phyloP scores from a whole-genome alignment of 179 eudicot species.

The Silene coronaria region DNA sequence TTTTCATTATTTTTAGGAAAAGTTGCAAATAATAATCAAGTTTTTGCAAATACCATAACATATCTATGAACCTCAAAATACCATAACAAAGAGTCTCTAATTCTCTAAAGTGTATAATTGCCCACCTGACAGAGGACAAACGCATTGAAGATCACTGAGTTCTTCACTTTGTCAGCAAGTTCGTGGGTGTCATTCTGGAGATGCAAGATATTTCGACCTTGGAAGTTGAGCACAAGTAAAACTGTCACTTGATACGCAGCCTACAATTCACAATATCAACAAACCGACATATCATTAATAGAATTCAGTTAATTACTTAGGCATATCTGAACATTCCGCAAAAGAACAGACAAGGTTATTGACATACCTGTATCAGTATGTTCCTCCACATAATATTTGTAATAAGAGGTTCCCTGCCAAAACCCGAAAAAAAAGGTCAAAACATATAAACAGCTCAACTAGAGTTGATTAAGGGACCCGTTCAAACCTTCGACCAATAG shows the following conservation, averaged over 20 bases:
- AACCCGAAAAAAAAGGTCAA: not conserved
- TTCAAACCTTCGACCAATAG: constrained; percentile 88
- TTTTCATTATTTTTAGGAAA: too few relatives aligned
- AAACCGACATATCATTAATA: not conserved
- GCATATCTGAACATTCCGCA: constrained; percentile 2
- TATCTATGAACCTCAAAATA: not conserved
- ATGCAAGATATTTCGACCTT: constrained; percentile 46
- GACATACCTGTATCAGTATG: constrained; percentile 58
- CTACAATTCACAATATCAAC: constrained; percentile 29
- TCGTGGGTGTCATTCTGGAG: constrained; percentile 31
- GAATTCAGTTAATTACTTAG: not conserved
- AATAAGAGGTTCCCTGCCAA: constrained; percentile 73
- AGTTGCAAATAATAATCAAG: too few relatives aligned
- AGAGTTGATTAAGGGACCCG: constrained; percentile 4
- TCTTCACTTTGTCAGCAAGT: constrained; percentile 60
- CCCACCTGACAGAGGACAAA: constrained; percentile 86
- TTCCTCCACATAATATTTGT: constrained; percentile 98
- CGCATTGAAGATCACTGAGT: constrained; percentile 80
- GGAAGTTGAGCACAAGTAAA: constrained; percentile 67
- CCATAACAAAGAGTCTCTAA: not conserved
- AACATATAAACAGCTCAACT: not conserved
- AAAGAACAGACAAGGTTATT: constrained; percentile 7
- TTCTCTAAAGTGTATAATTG: not conserved
- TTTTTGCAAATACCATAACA: too few relatives aligned
- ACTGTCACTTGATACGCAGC: constrained; percentile 76